Conservation (phyloP, 2,329 filamentous ascomycete species). For the Xylariales sp. region DNA sequence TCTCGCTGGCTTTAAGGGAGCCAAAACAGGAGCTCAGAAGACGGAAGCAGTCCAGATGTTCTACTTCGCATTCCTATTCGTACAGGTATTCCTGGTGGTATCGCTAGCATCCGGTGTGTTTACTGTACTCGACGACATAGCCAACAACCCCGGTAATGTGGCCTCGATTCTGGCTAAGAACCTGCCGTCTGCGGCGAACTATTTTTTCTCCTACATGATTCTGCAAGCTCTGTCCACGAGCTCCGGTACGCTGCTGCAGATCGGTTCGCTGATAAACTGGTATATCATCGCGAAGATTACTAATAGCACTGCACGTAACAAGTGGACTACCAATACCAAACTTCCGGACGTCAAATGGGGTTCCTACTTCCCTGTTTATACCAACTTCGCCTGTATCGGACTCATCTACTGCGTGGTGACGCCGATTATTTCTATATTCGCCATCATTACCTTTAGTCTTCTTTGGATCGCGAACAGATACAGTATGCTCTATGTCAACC, state of each 20-base stretch:
- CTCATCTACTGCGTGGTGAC: slow-evolving; percentile 85
- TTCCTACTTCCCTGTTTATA: slow-evolving; percentile 91
- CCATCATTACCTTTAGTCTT: slow-evolving; percentile 83
- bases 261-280: slow-evolving; percentile 74
- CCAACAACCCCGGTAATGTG: slow-evolving; percentile 58
- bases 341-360: slow-evolving; percentile 83
- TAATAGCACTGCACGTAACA: slow-evolving; percentile 76
- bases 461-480: slow-evolving; percentile 97
- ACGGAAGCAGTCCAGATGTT: slow-evolving; percentile 84
- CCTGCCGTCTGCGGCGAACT: slow-evolving; percentile 83
- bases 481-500: slow-evolving; percentile 90
- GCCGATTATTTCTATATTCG: slow-evolving; percentile 87
- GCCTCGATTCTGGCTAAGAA: slow-evolving; percentile 70
- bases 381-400: slow-evolving; percentile 90
- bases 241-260: slow-evolving; percentile 81
- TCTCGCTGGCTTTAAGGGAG: slow-evolving; percentile 69
- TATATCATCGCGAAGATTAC: slow-evolving; percentile 75
- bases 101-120: slow-evolving; percentile 72
- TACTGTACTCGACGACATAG: slow-evolving; percentile 53
- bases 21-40: slow-evolving; percentile 74
- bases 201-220: slow-evolving; percentile 98
- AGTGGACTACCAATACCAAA: slow-evolving; percentile 79
- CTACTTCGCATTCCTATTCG: slow-evolving; percentile 91
- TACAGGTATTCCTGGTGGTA: slow-evolving; percentile 91
- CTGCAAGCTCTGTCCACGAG: slow-evolving; percentile 89